phyloP scores from a whole-genome alignment of 176 grass and related monocot genomes.

The Oryza officinalis region DNA sequence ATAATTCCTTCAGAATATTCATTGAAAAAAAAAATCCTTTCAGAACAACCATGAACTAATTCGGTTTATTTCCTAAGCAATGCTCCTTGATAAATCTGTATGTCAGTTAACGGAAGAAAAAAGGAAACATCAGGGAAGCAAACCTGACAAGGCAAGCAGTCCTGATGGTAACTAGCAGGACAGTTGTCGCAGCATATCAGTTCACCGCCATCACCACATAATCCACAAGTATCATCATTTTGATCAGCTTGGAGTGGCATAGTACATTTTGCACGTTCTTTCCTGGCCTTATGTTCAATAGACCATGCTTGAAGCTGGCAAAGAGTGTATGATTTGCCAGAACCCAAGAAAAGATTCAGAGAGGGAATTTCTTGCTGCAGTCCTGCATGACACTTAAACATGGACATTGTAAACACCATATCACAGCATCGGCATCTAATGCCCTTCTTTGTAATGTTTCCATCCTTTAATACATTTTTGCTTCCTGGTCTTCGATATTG shows the following conservation, averaged over 20 bases:
- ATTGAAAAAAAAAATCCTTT: not conserved
- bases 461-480: conserved; percentile 63
- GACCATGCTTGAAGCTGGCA: conserved; percentile 88
- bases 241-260: conserved; percentile 51
- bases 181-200: conserved; percentile 96
- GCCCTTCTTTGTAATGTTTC: conserved; percentile 62
- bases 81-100: conserved; percentile 2
- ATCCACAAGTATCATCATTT: conserved; percentile 78
- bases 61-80: not conserved
- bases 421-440: conserved; percentile 76
- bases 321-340: conserved; percentile 74
- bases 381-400: conserved; percentile 71
- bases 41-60: not conserved
- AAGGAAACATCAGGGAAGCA: conserved; percentile 22
- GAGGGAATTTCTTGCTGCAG: conserved; percentile 41
- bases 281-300: conserved; percentile 67
- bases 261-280: conserved; percentile 50
- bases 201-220: conserved; percentile 88
- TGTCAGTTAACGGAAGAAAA: conserved; percentile 24
- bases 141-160: conserved; percentile 81
- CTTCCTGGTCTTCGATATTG: conserved; percentile 59
- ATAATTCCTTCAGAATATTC: not conserved
- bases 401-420: conserved; percentile 58
- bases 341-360: conserved; percentile 80
- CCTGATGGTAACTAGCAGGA: conserved; percentile 75